Evolutionary conservation across 257 asterid species (phyloP).

Genomic region (Penstemon davidsonii): DNA sequence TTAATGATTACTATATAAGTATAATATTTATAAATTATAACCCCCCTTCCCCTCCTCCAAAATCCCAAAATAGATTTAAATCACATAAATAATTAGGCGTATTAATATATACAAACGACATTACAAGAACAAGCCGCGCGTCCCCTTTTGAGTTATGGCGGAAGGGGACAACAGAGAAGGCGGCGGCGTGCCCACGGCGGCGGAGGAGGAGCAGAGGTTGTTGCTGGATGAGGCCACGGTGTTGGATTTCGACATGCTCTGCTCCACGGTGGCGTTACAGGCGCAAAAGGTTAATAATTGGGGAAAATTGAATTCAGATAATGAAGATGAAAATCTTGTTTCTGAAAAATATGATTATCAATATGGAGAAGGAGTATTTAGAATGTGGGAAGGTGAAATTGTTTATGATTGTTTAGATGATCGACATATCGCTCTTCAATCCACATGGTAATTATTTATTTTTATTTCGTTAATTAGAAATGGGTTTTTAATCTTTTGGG

Average conservation of each 20-base stretch:
- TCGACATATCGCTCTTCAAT: conserved; percentile 71
- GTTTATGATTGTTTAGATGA: conserved; percentile 73
- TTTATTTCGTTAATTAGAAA: not conserved
- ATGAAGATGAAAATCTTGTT: conserved; percentile 31
- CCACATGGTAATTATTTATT: conserved; percentile 54
- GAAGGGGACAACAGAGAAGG: conserved; percentile 39
- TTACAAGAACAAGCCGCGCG: not conserved
- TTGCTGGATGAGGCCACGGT: conserved; percentile 57
- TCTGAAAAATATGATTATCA: conserved; percentile 23
- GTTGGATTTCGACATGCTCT: conserved; percentile 85
- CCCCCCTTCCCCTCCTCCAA: no score
- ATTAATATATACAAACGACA: no score
- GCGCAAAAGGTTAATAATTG: conserved; percentile 66
- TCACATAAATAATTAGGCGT: no score
- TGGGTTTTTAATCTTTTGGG: not conserved
- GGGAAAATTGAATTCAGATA: conserved; percentile 46
- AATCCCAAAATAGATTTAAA: no score
- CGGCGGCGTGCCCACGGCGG: conserved; percentile 20
- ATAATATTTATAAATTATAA: no score
- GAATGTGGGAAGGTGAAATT: conserved; percentile 99
- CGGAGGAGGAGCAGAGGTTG: conserved; percentile 45
- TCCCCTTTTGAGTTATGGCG: conserved; percentile 33
- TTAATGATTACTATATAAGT: no score
- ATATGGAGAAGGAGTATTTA: conserved; percentile 60
- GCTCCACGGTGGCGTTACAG: conserved; percentile 89